Evolutionary conservation across 495 filamentous ascomycete species (phyloP), one percentile per base, ranked within the genome.

Genomic region (Letharia lupina): DNA sequence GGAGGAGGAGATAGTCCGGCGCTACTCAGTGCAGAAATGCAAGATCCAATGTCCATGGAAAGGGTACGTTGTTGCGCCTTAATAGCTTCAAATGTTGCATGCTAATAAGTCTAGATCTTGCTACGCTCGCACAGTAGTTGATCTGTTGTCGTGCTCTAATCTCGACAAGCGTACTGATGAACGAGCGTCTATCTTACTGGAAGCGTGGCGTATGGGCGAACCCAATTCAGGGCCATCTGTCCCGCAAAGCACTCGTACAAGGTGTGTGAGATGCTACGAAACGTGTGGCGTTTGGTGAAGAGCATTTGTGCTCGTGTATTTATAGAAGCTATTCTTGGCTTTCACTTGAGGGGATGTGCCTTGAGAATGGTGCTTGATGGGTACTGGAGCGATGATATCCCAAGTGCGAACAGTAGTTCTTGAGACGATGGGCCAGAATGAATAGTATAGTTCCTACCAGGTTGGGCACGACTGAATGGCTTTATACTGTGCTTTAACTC

Each of bases 1-100:
- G 80, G 79, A 20, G 83, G 77, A 63, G 73, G 82, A 33, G 84
- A 86, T 23, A 91, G 87, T 75, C 87, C 88, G 15, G 76, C 77
- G 48, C 74, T 87, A 44, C 80, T 84, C 33, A 76, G 86, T 61
- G 80, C 81, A 65, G 84, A 86, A 64, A 80, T 83, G 71, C 82
- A 84, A 42, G 86, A 92, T 80, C 83, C 87, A 50, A 57, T 70
- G 9, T 56, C 50, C 15, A 76, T 91, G 74, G 86, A 87, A 71
- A 83, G 87, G 80, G 88, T 90, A 83, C 80, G 86, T 76, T 70
- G 68, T 75, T 79, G 66, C 35, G 7, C 31, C 11, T 61, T 31
- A 16, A 64, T 35, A 57, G 15, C n/a, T 68, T 56, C 54, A 28
- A 44, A 63, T 18, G 35, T n/a, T 70, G 54, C 77, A 73, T 65